Conservation (phyloP, 2,329 filamentous ascomycete species). For the Neurospora crassa region DNA sequence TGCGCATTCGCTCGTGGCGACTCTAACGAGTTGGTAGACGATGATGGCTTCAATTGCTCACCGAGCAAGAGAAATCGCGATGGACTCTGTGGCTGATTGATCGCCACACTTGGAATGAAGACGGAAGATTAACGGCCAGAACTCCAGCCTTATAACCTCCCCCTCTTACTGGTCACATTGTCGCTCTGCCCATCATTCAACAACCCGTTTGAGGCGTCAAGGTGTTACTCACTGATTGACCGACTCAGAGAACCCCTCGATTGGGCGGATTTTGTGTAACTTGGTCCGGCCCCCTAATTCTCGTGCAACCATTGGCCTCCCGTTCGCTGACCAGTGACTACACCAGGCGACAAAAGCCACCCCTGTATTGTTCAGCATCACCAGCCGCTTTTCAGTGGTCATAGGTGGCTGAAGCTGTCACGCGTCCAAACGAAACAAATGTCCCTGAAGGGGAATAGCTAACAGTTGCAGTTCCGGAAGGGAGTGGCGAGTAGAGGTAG, state of each 20-base stretch:
- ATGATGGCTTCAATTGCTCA: not conserved
- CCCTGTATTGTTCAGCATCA: not conserved
- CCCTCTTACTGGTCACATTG: not conserved
- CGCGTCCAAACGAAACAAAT: not conserved
- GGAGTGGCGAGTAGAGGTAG: not conserved
- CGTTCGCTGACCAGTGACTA: not conserved
- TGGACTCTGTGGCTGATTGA: not conserved
- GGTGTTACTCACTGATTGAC: not conserved
- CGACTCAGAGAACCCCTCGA: not conserved
- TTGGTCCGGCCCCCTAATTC: not conserved
- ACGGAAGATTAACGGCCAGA: not conserved
- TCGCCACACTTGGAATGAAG: not conserved
- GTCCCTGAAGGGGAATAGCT: not conserved
- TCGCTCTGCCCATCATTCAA: no score
- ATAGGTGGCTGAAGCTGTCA: not conserved
- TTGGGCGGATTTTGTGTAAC: not conserved
- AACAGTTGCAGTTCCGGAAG: not conserved
- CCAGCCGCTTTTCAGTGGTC: not conserved
- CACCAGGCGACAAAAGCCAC: not conserved
- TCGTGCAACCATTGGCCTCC: not conserved
- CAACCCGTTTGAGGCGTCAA: not conserved
- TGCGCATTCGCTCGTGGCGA: not conserved
- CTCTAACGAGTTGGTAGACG: not conserved
- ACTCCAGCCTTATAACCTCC: not conserved
- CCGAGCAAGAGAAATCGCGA: not conserved